Evolutionary conservation across 2,329 filamentous ascomycete genomes (phyloP), one percentile per base, ranked within the genome.

Genomic region (Teratosphaeria epicoccoides): DNA sequence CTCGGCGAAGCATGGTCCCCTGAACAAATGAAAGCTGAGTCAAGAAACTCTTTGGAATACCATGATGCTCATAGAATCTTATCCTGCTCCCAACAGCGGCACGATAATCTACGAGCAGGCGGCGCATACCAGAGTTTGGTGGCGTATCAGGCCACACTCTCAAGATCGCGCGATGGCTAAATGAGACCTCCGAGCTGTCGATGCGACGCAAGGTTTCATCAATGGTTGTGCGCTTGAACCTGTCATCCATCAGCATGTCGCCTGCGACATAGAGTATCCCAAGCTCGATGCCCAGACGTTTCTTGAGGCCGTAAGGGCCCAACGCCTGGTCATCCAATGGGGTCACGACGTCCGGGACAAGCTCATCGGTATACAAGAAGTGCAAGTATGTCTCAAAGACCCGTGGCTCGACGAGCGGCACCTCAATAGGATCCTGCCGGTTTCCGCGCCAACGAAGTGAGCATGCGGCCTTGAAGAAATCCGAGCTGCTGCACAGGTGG

Each of bases 391-490:
- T 14, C 29, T 37, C 29, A 6, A 37, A 37, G 2, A 37, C 14
- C 29, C 14, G 10, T 14, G 29, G 29, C 29, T 14, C 2, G 29
- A 37, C 14, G 10, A 14, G 11, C 11, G 29, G 14, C 10, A 37
- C 29, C 17, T 37, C 29, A 3, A 37, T 14, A 5, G 14, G 6
- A 14, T 37, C 14, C 29, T 14, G 29, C 10, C 14, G 29, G 17
- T n/a, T 5, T n/a, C 17, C 29, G 17, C 10, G 29, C 29, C 29
- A 37, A 6, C 29, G 14, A 37, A 2, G 11, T 37, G 29, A 37
- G 24, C 44, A 53, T 12, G 57, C 57, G 1, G 55, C 50, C 6
- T 50, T 25, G 53, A 60, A 55, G 50, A 56, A 57, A 9, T 47
- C 49, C 4, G 55, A 58, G 14, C 28, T 20, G 2, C 40, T 23